Evolutionary conservation across 495 filamentous ascomycete species (phyloP).

Genomic region (Mytilinidion resinicola): DNA sequence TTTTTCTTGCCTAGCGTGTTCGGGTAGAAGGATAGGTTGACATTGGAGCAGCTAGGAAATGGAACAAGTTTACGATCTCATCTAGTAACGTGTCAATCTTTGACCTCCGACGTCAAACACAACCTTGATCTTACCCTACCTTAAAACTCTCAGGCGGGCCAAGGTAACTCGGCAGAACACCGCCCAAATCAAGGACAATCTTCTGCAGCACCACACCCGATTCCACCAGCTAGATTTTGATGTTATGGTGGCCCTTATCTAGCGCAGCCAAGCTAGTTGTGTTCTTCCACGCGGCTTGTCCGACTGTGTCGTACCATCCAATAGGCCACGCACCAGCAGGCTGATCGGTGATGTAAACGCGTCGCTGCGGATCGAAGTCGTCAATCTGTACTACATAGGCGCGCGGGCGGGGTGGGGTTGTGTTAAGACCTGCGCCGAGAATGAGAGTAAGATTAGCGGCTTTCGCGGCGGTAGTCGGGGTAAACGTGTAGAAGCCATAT

Average conservation of each 20-base stretch:
- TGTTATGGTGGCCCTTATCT: conserved; percentile 47
- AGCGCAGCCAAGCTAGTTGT: conserved; percentile 47
- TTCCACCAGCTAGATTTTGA: conserved; percentile 58
- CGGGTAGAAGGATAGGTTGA: too few species aligned
- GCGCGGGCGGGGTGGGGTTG: conserved; percentile 52
- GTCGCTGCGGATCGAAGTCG: conserved; percentile 39
- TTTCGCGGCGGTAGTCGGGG: conserved; percentile 24
- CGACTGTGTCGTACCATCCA: conserved; percentile 53
- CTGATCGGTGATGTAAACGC: conserved; percentile 48
- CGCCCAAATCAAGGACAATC: conserved; percentile 60
- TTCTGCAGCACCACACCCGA: conserved; percentile 64
- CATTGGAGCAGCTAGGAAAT: too few species aligned
- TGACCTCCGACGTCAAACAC: too few species aligned
- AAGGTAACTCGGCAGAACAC: conserved; percentile 56
- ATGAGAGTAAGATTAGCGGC: conserved; percentile 55
- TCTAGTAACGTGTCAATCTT: too few species aligned
- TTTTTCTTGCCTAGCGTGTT: too few species aligned
- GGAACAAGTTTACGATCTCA: too few species aligned
- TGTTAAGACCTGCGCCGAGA: conserved; percentile 56
- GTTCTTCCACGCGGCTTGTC: conserved; percentile 54
- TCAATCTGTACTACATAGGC: conserved; percentile 55
- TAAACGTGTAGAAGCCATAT: conserved; percentile 63
- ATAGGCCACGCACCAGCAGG: conserved; percentile 41
- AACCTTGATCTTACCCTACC: conserved; percentile 22
- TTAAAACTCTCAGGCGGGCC: conserved; percentile 63